Percentiles rank a stretch among this genome's conserved stretches.
Conservation (phyloP, 306 rosid genomes). For the Arachis hypogaea region DNA sequence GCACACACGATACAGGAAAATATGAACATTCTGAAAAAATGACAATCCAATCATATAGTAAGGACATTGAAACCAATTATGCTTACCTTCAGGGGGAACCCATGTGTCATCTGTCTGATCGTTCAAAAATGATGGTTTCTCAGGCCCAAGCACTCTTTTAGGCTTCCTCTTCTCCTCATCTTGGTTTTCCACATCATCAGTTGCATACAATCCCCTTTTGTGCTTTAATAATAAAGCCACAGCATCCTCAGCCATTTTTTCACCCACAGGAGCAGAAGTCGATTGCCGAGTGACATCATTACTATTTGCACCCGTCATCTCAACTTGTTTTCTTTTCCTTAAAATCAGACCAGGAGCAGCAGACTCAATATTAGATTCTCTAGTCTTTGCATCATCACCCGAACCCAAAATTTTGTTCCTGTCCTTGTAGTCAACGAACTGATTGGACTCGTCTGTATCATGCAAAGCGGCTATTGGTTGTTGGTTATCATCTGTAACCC, state of each 20-base stretch:
- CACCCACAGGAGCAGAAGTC: conserved; percentile 55
- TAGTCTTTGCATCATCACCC: conserved; percentile 41
- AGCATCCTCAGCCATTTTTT: conserved; percentile 82
- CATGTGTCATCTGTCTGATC: conserved; percentile 64
- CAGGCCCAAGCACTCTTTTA: conserved; percentile 83
- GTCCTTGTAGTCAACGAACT: conserved; percentile 90
- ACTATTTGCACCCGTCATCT: conserved; percentile 46
- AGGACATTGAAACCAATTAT: conserved; percentile 23
- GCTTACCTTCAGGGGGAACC: conserved; percentile 91
- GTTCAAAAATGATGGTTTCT: conserved; percentile 79
- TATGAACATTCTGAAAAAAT: conserved; percentile 20
- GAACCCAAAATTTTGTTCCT: conserved; percentile 59
- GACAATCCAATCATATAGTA: conserved; percentile 5
- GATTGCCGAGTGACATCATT: conserved; percentile 46
- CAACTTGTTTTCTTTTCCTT: conserved; percentile 80
- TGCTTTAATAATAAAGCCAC: conserved; percentile 91
- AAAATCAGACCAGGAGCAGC: conserved; percentile 90
- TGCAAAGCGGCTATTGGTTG: conserved; percentile 43
- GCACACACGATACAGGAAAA: conserved; percentile 42
- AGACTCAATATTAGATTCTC: conserved; percentile 63
- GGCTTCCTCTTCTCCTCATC: conserved; percentile 55
- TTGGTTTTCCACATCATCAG: conserved; percentile 54
- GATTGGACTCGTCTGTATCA: conserved; percentile 53
- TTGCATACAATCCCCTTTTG: conserved; percentile 59
- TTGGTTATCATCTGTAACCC: conserved; percentile 51